A percentile compares a stretch with the other conserved stretches of the same genome.
phyloP scores from a whole-genome alignment of 2,329 filamentous ascomycete genomes.

The Microcyclosporella mali region DNA sequence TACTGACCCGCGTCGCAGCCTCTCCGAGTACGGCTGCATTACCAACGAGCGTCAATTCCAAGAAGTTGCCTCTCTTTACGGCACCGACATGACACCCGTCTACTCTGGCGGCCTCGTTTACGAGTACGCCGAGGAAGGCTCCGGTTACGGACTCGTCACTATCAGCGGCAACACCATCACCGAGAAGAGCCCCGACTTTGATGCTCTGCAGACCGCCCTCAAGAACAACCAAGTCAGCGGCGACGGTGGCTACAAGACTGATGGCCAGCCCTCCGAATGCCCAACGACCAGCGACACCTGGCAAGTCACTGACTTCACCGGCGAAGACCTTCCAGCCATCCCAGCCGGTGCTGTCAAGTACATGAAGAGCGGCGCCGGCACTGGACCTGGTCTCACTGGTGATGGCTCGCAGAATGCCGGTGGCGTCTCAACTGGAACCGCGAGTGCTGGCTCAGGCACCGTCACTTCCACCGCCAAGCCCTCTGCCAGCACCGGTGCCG shows the following conservation, averaged over 20 bases:
- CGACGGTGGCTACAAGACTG: conserved; percentile 55
- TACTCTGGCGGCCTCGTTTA: conserved; percentile 96
- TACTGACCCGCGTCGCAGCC: conserved; percentile 35
- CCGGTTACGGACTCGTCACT: conserved; percentile 71
- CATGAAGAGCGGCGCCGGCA: conserved; percentile 54
- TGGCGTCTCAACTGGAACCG: conserved; percentile 43
- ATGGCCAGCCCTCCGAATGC: conserved; percentile 49
- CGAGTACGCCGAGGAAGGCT: conserved; percentile 77
- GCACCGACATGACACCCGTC: conserved; percentile 71
- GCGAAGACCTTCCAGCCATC: conserved; percentile 49
- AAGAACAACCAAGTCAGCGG: conserved; percentile 45
- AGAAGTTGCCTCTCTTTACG: conserved; percentile 76
- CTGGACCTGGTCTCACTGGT: conserved; percentile 51
- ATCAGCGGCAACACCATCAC: conserved; percentile 50
- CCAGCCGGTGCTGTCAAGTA: conserved; percentile 50
- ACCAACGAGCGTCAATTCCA: conserved; percentile 74
- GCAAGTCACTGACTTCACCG: conserved; percentile 47
- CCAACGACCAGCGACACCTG: conserved; percentile 50
- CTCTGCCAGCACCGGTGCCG: conserved; percentile 34
- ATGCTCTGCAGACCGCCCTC: conserved; percentile 48
- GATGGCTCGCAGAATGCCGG: conserved; percentile 52
- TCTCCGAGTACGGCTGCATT: conserved; percentile 91
- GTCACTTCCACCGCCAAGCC: conserved; percentile 38
- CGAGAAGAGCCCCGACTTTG: conserved; percentile 54
- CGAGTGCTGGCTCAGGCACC: conserved; percentile 46